Base-by-base conservation (phyloP, 2,329 filamentous ascomycete genomes). In the Amauroascus verrucosus region DNA sequence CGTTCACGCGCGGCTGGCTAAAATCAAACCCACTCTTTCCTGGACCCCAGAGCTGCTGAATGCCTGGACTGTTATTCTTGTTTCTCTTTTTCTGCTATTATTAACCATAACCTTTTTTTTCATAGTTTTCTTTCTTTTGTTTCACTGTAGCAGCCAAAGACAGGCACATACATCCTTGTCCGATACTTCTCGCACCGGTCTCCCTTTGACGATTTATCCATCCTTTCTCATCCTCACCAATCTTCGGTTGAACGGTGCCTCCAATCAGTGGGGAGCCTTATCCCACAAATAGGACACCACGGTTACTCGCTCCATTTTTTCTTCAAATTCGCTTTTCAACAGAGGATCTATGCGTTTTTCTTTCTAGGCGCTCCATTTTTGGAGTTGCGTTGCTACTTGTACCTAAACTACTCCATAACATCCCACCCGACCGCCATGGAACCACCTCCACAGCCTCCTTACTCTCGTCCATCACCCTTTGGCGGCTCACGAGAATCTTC, bases 391-490 rank as follows among this genome's bases (percentile, higher is more conserved):
- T 20, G 14, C 11, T 38, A 9, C 28, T 6, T 32, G n/a, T n/a
- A n/a, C n/a, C n/a, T n/a, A n/a, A n/a, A n/a, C n/a, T n/a, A n/a
- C n/a, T 48, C 16, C 13, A n/a, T 41, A 24, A 14, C 33, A 40
- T 38, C 33, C 44, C 26, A 35, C 22, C 18, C 35, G 13, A 9
- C n/a, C 24, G 44, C 51, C 20, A 54, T 48, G 44, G 45, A 46
- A n/a, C 47, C 48, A 11, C 48, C 41, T 43, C 48, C 37, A 14
- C 37, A 33, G 18, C 63, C 62, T 32, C 58, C 60, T 56, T 66
- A 65, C 48, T 60, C 64, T 14, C 66, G 66, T 48, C 63, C 65
- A 13, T 65, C 64, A 16, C 61, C 64, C 32, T 61, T 67, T 43
- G 62, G 63, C 37, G 56, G 56, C 38, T 58, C 65, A n/a, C 64